phyloP scores from a whole-genome alignment of 768 basidiomycete species.

The Lactarius vividus region DNA sequence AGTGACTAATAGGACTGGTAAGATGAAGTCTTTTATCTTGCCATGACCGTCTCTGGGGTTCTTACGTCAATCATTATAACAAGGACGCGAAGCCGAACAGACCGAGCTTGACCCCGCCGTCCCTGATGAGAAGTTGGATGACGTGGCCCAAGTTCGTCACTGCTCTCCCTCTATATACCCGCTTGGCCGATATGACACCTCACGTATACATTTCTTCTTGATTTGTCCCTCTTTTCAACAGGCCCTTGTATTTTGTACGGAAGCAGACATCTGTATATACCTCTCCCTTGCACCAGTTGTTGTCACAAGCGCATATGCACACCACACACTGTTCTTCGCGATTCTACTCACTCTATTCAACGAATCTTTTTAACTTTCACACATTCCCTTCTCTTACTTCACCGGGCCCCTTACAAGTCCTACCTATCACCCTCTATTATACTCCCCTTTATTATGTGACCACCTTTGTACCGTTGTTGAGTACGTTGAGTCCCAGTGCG shows the following conservation, averaged over 20 bases:
- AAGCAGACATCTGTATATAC: conserved; percentile 2
- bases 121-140: background rate
- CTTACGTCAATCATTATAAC: background rate
- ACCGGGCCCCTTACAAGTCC: background rate
- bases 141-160: background rate
- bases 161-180: background rate
- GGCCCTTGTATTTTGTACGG: conserved; percentile 12
- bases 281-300: background rate
- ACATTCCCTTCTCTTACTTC: background rate
- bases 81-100: background rate
- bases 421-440: background rate
- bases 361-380: background rate
- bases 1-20: conserved; percentile 4
- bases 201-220: background rate
- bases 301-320: background rate
- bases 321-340: background rate
- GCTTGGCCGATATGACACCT: background rate
- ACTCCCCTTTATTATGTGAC: background rate
- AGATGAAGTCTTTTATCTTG: background rate
- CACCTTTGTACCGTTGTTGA: background rate
- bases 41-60: background rate
- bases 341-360: conserved; percentile 2
- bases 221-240: background rate
- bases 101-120: background rate
- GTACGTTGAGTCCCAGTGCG: background rate